A percentile compares a stretch with the other conserved stretches of the same genome.
phyloP scores from a whole-genome alignment of 352 stramenopile genomes.

The Blastocystis sp. region DNA sequence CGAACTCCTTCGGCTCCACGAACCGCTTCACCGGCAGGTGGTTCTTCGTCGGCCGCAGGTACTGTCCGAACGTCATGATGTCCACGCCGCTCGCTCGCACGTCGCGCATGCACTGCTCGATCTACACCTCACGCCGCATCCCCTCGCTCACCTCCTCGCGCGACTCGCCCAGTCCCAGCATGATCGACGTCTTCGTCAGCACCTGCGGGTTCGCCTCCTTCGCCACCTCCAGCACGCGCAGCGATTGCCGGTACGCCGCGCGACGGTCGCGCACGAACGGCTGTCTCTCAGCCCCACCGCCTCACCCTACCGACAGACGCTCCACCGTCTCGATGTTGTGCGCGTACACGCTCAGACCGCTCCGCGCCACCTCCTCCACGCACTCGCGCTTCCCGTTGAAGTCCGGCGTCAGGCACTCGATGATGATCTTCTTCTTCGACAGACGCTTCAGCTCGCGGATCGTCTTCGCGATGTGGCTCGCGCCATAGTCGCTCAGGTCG shows the following conservation, averaged over 20 bases:
- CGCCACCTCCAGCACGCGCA: conserved; percentile 89
- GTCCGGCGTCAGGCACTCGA: conserved; percentile 96
- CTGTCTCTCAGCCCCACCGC: conserved; percentile 66
- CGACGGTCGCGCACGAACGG: conserved; percentile 80
- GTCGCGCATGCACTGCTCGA: conserved; percentile 80
- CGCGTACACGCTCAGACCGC: conserved; percentile 95
- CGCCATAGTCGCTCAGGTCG: neutral
- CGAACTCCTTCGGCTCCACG: conserved; percentile 49
- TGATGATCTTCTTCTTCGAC: conserved; percentile 87
- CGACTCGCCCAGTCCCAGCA: conserved; percentile 95
- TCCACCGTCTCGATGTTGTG: conserved; percentile 99
- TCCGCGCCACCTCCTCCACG: conserved; percentile 87
- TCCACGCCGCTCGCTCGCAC: conserved; percentile 76
- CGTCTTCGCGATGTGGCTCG: conserved; percentile 89
- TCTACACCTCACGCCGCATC: neutral
- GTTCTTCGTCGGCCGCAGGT: conserved; percentile 92
- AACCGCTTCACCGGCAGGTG: conserved; percentile 79
- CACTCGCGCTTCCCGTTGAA: conserved; percentile 88
- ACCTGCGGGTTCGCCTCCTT: conserved; percentile 86
- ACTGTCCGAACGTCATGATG: conserved; percentile 98
- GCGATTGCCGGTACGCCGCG: conserved; percentile 91
- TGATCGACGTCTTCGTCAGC: conserved; percentile 97
- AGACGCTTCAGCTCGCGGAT: conserved; percentile 81
- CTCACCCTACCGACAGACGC: conserved; percentile 76
- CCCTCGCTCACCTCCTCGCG: conserved; percentile 86